Percentiles rank a stretch among this genome's conserved stretches.
Conservation (phyloP, 371 early-diverging fungal genomes). For the Massospora cicadina region DNA sequence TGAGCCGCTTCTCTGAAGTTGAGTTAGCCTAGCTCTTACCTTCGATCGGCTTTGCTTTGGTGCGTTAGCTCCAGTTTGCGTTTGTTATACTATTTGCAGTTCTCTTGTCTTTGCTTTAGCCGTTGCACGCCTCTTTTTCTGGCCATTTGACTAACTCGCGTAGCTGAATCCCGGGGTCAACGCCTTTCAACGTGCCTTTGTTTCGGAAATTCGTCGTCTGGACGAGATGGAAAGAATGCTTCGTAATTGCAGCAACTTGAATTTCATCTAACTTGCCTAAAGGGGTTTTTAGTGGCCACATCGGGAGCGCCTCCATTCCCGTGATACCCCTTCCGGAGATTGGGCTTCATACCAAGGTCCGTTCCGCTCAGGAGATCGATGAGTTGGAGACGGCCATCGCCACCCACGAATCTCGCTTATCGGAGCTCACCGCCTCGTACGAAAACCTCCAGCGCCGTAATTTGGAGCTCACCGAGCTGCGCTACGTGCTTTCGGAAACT, state of each 20-base stretch:
- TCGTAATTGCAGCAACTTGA: no score
- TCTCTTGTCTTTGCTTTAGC: no score
- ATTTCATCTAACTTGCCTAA: no score
- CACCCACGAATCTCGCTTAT: constrained; percentile 63
- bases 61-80: no score
- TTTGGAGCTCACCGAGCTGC: constrained; percentile 74
- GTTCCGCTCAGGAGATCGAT: constrained; percentile 83
- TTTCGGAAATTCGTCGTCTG: constrained; percentile 70
- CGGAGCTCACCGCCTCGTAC: constrained; percentile 72
- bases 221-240: constrained; percentile 89
- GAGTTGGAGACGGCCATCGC: constrained; percentile 70
- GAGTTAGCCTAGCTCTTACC: no score
- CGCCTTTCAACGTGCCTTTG: constrained; percentile 95
- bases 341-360: constrained; percentile 36
- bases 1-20: no score
- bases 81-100: no score
- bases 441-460: constrained; percentile 68
- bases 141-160: no score
- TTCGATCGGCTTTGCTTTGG: no score
- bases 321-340: constrained; percentile 34
- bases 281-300: constrained; percentile 69
- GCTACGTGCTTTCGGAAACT: constrained; percentile 79
- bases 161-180: constrained; percentile 83
- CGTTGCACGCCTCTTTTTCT: no score
- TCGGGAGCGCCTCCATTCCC: constrained; percentile 58